Evolutionary conservation across 345 rosid species (phyloP), one percentile per base, ranked within the genome.

Genomic region (Anastatica hierochuntica): DNA sequence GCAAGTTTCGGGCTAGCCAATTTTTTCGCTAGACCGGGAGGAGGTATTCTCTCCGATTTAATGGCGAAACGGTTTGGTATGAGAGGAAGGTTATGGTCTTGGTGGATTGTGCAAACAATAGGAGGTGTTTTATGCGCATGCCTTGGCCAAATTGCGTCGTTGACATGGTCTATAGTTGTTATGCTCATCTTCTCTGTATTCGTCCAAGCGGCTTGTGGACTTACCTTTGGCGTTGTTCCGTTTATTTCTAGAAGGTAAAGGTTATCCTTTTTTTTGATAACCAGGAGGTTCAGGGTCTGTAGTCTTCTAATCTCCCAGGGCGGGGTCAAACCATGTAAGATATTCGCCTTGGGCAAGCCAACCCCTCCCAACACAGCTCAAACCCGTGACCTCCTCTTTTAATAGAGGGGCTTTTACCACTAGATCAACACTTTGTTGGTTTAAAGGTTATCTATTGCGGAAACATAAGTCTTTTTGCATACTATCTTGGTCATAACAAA

Each of bases 1-100:
- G 97, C 97, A 5, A 77, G 79, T 68, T 90, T 80, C 18, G 94
- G 95, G 0, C 51, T 90, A 4, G 95, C 97, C n/a, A 90, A 90
- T 6, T 23, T 86, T 2, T 33, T 90, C 41, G 77, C 95, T 20
- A 64, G 97, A 47, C 97, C 95, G 0, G 76, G 74, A 9, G 97
- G 97, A 30, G 95, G 97, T 9, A 34, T 74, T 1, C 20, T 86
- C 2, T 90, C 95, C 0, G 97, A 90, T 60, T 2, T 45, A 2
- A 65, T 84, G 72, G 69, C 80, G 0, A 78, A 56, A 64, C 64
- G 80, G 64, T 90, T 74, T 21, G 97, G 97, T 2, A 90, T 90
- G 95, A 74, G 95, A 42, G 95, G 97, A 2, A 72, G 95, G 62
- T 62, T 90, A 4, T 90, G 97, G 97, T 53, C 84, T 27, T 69